Conservation (phyloP, 345 rosid species). For the Melaleuca alternifolia region DNA sequence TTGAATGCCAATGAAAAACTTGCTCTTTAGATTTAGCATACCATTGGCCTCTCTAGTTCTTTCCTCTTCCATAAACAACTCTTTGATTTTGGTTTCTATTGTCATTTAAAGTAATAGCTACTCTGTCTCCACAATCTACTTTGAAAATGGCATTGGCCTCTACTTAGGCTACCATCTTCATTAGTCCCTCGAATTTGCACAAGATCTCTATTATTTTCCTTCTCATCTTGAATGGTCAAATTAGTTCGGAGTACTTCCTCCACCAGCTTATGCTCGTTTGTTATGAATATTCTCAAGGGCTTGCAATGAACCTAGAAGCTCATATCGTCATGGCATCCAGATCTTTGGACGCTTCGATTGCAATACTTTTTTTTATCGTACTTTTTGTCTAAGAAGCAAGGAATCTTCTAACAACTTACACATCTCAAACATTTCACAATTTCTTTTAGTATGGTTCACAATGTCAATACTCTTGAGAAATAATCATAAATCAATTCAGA, state of each 20-base stretch:
- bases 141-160: not conserved
- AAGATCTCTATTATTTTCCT: not conserved
- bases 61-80: not conserved
- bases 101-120: not conserved
- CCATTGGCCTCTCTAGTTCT: not conserved
- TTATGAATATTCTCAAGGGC: too few relatives aligned
- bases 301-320: too few relatives aligned
- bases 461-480: not conserved
- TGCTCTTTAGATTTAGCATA: not conserved
- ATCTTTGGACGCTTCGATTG: slow-evolving; percentile 5
- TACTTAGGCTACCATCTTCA: not conserved
- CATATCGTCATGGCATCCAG: too few relatives aligned
- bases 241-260: not conserved
- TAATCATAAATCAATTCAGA: not conserved
- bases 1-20: not conserved
- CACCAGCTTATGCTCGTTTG: not conserved
- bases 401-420: not conserved
- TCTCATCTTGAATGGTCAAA: not conserved
- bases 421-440: not conserved
- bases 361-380: not conserved
- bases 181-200: not conserved
- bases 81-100: not conserved
- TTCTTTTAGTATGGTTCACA: not conserved
- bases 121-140: not conserved
- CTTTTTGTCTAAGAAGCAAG: not conserved